Base-by-base conservation (phyloP, 1,284 basidiomycete genomes). In the Amylostereum chailletii region DNA sequence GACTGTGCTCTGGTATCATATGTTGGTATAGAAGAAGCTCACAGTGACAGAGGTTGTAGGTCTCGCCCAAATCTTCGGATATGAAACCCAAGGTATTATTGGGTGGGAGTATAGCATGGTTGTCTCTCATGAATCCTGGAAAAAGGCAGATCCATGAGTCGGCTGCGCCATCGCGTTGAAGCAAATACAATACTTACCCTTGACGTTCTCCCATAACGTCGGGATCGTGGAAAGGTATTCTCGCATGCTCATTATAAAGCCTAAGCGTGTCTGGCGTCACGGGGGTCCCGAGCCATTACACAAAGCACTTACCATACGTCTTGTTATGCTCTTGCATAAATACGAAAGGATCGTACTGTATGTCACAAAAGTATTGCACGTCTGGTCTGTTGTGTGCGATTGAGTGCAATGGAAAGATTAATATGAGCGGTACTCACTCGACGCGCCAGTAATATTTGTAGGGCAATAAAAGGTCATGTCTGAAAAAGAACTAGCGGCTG, bases 321-420 rank as follows among this genome's bases (percentile, higher is more conserved):
- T 91, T 91, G 50, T 85, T 73, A 53, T 82, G 72, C 47, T 86
- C 78, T 60, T 85, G 69, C 88, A 92, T 88, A 54, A 80, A 81
- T 34, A 85, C 60, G 71, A 92, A 92, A 0, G 88, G 90, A 58
- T 93, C 90, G 57, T 86, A 85, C 46, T 76, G 71, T 42, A 90
- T 52, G 57, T 90, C 83, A 59, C 90, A 93, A 62, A 80, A 87
- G 61, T 80, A 87, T 60, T 82, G 77, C 53, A 91, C 81, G 45
- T 77, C 76, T 2, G 89, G 88, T 55, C 80, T 83, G 52, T 11
- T 37, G 38, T 4, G 45, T 40, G 43, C 30, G 42, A 19, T 4
- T 33, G 42, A 53, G 45, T 42, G 44, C 42, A 36, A 36, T 9
- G 32, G 4, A 47, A 27, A 26, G 33, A 47, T 26, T 34, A 7